Evolutionary conservation across 2,329 filamentous ascomycete species (phyloP), one percentile per base, ranked within the genome.

Genomic region (Trichothecium sympodiale): DNA sequence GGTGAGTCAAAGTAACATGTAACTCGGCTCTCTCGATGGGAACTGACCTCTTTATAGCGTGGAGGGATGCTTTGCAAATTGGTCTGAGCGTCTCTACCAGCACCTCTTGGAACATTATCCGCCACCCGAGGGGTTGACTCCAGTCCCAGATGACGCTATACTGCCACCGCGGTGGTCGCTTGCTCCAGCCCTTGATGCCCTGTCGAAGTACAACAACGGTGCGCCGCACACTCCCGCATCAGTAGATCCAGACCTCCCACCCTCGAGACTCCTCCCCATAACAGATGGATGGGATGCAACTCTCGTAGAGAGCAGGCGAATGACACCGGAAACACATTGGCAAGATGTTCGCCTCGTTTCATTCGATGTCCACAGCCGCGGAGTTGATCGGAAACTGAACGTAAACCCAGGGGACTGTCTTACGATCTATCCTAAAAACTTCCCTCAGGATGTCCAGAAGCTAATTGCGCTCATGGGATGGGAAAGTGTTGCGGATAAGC

Each of bases 271-370:
- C 4, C 63, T 85, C 2, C 69, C 77, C 0, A 66, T 86, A 10
- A 70, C 74, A 1, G 59, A 63, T 29, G 64, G 71, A 3, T 62
- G 75, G 43, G 57, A 55, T 0, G 82, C 79, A 8, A 69, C 57
- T 0, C 53, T 98, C 1, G 49, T 64, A 1, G 54, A 59, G n/a
- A 94, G 94, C 50, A 56, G 64, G 14, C 74, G 88, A 13, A 56
- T 94, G 5, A 98, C 91, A 0, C 78, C 88, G 0, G 33, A 55
- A 1, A 63, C 65, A 2, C 91, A 98, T 59, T 95, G 86, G 80
- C 91, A 98, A 62, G 91, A 98, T 60, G 89, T 96, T 31, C 82
- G 91, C 0, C 74, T 83, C 35, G 59, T 95, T n/a, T 69, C 65
- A 2, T 65, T 96, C 12, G 65, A 62, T 8, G 46, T 75, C 53